Evolutionary conservation across 2,329 filamentous ascomycete species (phyloP), one percentile per base, ranked within the genome.

Genomic region (Penicillium sp.): DNA sequence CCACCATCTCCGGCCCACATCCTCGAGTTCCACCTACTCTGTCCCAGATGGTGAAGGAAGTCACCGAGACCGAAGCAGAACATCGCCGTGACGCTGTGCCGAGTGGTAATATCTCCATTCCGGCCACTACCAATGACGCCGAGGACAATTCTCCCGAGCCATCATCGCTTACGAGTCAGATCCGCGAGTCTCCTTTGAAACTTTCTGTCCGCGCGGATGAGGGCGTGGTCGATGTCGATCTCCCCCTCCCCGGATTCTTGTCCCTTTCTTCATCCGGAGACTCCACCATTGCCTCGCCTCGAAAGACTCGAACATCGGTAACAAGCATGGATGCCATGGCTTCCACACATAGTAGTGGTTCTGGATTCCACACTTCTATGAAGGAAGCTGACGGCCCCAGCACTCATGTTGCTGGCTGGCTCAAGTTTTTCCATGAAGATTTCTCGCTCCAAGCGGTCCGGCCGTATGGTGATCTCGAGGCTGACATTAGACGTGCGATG

Each of bases 161-260:
- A 35, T 70, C 66, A 22, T 68, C 69, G 9, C 63, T 69, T 35
- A 65, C 61, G 4, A 70, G 73, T 35, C 67, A 75, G 56, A 60
- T 64, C 6, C 72, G 78, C 47, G 79, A 81, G 44, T 78, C 79
- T 11, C 78, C 77, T 9, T 64, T 85, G 54, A 84, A 83, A 64
- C 66, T 85, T 19, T 84, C 81, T 0, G 81, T 85, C n/a, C 82
- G 83, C 43, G 79, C 82, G 47, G 80, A 82, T 31, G 84, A 87
- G 63, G 84, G 84, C 1, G 80, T 86, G n/a, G 82, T 87, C 33
- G 84, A 87, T 64, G 83, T 87, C 51, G 83, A 86, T 58, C 79
- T 86, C 47, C 81, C 82, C 2, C 72, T 85, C 19, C 81, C 82
- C 41, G 82, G 81, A 10, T 81, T 81, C 73, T 77, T 78, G 55